A percentile compares a stretch with the other conserved stretches of the same genome.
Evolutionary conservation across 805 yeast species (phyloP).

Genomic region (Candida ascalaphidarum): DNA sequence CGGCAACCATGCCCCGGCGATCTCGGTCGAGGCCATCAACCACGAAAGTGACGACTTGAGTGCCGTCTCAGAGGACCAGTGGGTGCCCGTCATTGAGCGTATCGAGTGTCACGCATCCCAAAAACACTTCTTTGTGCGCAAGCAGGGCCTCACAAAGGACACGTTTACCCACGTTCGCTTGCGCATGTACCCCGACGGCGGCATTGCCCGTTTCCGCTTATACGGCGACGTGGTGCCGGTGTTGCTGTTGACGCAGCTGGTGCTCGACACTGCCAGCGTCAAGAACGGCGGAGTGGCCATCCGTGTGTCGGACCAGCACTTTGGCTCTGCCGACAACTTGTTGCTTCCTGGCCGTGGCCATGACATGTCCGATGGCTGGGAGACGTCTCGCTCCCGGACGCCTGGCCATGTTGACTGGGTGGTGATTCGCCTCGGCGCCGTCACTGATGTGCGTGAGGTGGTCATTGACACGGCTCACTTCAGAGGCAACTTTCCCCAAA

Average conservation of each 20-base stretch:
- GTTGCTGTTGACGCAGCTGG: constrained; percentile 17
- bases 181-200: constrained; percentile 97
- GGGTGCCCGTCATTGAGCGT: constrained; percentile 68
- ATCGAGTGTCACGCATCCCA: constrained; percentile 85
- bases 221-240: constrained; percentile 82
- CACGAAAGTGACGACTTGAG: constrained; percentile 25
- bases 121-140: constrained; percentile 73
- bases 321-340: constrained; percentile 85
- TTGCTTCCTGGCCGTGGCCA: constrained; percentile 89
- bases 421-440: constrained; percentile 67
- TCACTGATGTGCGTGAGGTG: constrained; percentile 46
- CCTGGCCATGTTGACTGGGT: constrained; percentile 92
- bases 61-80: constrained; percentile 26
- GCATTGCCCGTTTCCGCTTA: constrained; percentile 88
- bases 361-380: constrained; percentile 99
- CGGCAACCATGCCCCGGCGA: constrained; percentile 91
- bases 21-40: constrained; percentile 70
- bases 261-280: constrained; percentile 73
- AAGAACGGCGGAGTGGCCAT: constrained; percentile 85
- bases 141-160: constrained; percentile 44
- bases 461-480: constrained; percentile 89
- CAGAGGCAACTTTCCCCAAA: constrained; percentile 92
- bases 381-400: constrained; percentile 79
- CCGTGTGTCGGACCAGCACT: constrained; percentile 82
- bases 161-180: constrained; percentile 74